phyloP scores from a whole-genome alignment of 768 basidiomycete genomes.

The Xerocomellus intermedius region DNA sequence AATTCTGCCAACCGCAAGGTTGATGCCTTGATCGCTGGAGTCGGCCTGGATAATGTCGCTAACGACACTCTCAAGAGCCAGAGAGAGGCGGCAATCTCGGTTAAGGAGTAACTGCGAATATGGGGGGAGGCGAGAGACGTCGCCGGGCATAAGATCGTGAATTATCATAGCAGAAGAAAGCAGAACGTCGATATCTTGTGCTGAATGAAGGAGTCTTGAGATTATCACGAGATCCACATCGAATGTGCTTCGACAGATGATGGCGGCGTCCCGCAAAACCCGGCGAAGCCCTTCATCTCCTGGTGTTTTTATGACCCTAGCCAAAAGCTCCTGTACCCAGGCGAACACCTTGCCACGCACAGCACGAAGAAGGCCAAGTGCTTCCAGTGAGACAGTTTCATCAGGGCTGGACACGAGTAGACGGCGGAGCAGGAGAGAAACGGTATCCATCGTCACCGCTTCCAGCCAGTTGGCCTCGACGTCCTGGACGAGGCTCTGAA shows the following conservation, averaged over 20 bases:
- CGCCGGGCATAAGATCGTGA: conserved; percentile 23
- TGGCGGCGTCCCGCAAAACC: conserved; percentile 36
- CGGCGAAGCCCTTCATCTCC: conserved; percentile 14
- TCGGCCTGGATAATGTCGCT: neutral
- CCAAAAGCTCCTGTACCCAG: conserved; percentile 38
- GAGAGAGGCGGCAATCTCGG: conserved; percentile 6
- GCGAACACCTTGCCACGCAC: conserved; percentile 31
- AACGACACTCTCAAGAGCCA: conserved; percentile 16
- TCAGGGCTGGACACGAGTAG: conserved; percentile 30
- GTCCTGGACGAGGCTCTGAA: conserved; percentile 33
- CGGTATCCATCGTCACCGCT: conserved; percentile 30
- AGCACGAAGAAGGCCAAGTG: conserved; percentile 28
- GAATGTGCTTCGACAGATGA: conserved; percentile 37
- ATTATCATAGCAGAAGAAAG: conserved; percentile 26
- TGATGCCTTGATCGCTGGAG: neutral
- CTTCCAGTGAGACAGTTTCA: conserved; percentile 12
- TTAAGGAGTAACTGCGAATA: conserved; percentile 20
- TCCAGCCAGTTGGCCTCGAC: conserved; percentile 45
- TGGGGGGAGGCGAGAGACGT: neutral
- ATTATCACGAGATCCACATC: conserved; percentile 20
- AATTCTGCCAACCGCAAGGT: conserved; percentile 12
- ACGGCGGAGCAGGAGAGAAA: conserved; percentile 35
- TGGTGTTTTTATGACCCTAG: conserved; percentile 13
- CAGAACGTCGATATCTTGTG: conserved; percentile 23
- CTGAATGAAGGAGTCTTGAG: conserved; percentile 10